Conservation (phyloP, 2,329 filamentous ascomycete genomes). For the Achaetomium macrosporum region DNA sequence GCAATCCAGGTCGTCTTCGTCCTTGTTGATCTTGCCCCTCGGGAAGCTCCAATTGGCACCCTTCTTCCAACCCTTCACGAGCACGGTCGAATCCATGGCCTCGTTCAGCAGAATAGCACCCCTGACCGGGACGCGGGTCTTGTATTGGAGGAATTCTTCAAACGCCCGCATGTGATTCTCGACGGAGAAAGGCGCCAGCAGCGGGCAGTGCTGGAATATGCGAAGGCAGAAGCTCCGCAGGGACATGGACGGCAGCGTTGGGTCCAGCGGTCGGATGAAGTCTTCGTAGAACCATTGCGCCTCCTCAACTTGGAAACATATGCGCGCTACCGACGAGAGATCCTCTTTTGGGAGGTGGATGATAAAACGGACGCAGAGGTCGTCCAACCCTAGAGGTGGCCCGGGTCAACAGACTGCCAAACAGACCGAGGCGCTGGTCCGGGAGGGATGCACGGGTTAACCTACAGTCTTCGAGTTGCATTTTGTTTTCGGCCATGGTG, state of each 20-base stretch:
- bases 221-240: slow-evolving; percentile 80
- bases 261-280: slow-evolving; percentile 88
- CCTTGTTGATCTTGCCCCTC: slow-evolving; percentile 95
- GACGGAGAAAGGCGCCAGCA: slow-evolving; percentile 74
- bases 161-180: slow-evolving; percentile 78
- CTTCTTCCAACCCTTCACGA: slow-evolving; percentile 98
- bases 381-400: slow-evolving; percentile 71
- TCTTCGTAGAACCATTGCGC: slow-evolving; percentile 99
- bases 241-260: slow-evolving; percentile 75
- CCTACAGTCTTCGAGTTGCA: slow-evolving; percentile 86
- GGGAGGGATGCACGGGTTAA: too few relatives aligned
- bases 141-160: slow-evolving; percentile 88
- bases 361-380: slow-evolving; percentile 95
- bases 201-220: slow-evolving; percentile 90
- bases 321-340: slow-evolving; percentile 80
- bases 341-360: slow-evolving; percentile 93
- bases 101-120: slow-evolving; percentile 91
- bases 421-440: background rate
- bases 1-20: slow-evolving; percentile 89
- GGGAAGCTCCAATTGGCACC: slow-evolving; percentile 95
- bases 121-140: slow-evolving; percentile 86
- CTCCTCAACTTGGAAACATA: slow-evolving; percentile 98
- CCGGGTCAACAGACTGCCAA: slow-evolving; percentile 13
- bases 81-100: slow-evolving; percentile 85
- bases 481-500: slow-evolving; percentile 70